A percentile compares a stretch with the other conserved stretches of the same genome.
Conservation (phyloP, 768 basidiomycete genomes). For the Trametes meyenii region DNA sequence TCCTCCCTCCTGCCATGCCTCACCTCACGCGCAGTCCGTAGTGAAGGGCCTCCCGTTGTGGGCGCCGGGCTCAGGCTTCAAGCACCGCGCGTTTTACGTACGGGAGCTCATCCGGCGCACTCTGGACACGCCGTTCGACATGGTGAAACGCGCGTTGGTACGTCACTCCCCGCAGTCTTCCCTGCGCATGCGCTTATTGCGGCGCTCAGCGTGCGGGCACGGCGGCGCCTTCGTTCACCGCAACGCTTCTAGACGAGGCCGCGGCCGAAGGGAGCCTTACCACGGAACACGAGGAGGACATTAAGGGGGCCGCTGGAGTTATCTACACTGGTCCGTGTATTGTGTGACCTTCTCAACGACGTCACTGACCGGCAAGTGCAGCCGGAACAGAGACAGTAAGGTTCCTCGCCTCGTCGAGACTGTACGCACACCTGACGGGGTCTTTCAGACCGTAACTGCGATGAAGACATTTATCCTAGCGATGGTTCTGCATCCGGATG, state of each 20-base stretch:
- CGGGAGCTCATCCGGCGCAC: constrained; percentile 9
- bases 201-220: constrained; percentile 16
- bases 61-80: constrained; percentile 39
- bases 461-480: constrained; percentile 44
- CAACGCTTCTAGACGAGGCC: constrained; percentile 23
- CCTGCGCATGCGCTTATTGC: neutral
- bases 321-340: constrained; percentile 25
- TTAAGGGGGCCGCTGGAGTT: constrained; percentile 19
- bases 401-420: neutral
- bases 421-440: neutral
- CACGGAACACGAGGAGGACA: constrained; percentile 22
- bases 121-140: constrained; percentile 22
- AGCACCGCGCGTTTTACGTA: constrained; percentile 24
- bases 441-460: constrained; percentile 42
- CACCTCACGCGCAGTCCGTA: neutral
- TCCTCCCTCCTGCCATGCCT: neutral
- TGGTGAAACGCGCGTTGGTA: constrained; percentile 27
- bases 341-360: neutral
- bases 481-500: constrained; percentile 42
- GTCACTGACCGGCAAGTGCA: neutral
- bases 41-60: constrained; percentile 34
- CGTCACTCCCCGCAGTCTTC: neutral
- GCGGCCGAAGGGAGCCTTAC: neutral
- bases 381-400: constrained; percentile 26
- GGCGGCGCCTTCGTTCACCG: constrained; percentile 26